phyloP scores from a whole-genome alignment of 768 basidiomycete species.

The Jaapia argillacea region DNA sequence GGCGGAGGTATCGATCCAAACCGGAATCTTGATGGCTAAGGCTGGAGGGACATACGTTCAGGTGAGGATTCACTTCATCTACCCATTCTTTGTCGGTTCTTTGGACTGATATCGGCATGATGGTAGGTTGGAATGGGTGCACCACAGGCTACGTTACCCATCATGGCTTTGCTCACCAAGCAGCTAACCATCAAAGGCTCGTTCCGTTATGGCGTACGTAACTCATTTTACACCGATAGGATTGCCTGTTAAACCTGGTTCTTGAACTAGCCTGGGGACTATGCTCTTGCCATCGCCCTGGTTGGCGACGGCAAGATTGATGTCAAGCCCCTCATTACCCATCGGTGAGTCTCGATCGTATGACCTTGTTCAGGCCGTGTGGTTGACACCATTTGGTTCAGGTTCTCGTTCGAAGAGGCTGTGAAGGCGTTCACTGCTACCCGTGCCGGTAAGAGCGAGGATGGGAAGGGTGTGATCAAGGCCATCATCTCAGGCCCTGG shows the following conservation, averaged over 20 bases:
- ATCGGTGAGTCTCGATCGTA: constrained; percentile 40
- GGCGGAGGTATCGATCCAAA: constrained; percentile 88
- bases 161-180: constrained; percentile 61
- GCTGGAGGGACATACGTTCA: constrained; percentile 70
- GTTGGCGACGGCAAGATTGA: constrained; percentile 76
- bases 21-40: constrained; percentile 66
- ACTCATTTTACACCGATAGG: not conserved
- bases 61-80: constrained; percentile 20
- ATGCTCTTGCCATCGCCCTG: constrained; percentile 76
- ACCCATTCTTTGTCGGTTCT: not conserved
- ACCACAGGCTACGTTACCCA: constrained; percentile 64
- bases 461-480: constrained; percentile 87
- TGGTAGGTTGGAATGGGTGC: constrained; percentile 89
- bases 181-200: constrained; percentile 80
- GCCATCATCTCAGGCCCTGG: constrained; percentile 80
- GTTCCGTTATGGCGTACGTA: constrained; percentile 79
- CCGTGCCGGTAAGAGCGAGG: constrained; percentile 66
- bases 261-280: constrained; percentile 72
- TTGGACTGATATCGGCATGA: constrained; percentile 14
- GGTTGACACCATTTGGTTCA: constrained; percentile 14
- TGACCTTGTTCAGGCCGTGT: not conserved
- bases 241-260: constrained; percentile 1
- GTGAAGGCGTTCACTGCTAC: constrained; percentile 76
- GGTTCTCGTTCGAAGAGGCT: constrained; percentile 72
- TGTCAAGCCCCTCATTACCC: constrained; percentile 82